phyloP scores from a whole-genome alignment of 2,329 filamentous ascomycete genomes.

The Aspergillus spinulosporus region DNA sequence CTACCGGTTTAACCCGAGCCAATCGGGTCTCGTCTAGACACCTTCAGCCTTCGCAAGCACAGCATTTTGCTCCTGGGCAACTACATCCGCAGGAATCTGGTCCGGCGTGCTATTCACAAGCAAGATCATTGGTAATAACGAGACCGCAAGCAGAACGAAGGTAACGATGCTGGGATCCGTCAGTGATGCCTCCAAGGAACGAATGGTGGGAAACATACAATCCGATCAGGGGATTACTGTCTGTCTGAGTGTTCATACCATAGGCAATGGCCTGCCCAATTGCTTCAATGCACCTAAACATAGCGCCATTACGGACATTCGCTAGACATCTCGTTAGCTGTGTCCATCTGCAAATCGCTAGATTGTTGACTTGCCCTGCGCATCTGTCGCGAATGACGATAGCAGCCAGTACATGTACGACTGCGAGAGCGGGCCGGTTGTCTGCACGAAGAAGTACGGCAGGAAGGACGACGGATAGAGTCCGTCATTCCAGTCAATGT shows the following conservation, averaged over 20 bases:
- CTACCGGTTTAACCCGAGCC: neutral
- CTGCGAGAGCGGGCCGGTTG: conserved; percentile 45
- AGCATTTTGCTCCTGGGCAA: conserved; percentile 35
- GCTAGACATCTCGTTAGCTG: conserved; percentile 21
- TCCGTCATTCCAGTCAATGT: conserved; percentile 50
- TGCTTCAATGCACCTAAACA: conserved; percentile 45
- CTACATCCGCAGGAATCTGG: conserved; percentile 42
- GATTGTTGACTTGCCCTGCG: conserved; percentile 33
- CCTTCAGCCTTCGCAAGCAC: conserved; percentile 1
- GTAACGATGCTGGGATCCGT: conserved; percentile 38
- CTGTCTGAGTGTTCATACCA: conserved; percentile 45
- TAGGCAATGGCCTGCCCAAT: conserved; percentile 46
- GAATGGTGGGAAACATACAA: conserved; percentile 35
- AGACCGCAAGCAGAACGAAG: conserved; percentile 40
- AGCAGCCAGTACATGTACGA: conserved; percentile 50
- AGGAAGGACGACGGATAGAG: conserved; percentile 48
- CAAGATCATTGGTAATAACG: conserved; percentile 40
- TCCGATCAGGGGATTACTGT: conserved; percentile 39
- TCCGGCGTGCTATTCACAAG: conserved; percentile 45
- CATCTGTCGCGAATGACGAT: conserved; percentile 46
- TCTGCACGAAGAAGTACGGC: conserved; percentile 53
- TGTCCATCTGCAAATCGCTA: neutral
- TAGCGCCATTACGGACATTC: conserved; percentile 47
- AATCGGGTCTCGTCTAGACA: neutral
- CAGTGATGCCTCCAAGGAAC: neutral